Evolutionary conservation across 2,329 filamentous ascomycete species (phyloP).

Genomic region (Bisporella sp.): DNA sequence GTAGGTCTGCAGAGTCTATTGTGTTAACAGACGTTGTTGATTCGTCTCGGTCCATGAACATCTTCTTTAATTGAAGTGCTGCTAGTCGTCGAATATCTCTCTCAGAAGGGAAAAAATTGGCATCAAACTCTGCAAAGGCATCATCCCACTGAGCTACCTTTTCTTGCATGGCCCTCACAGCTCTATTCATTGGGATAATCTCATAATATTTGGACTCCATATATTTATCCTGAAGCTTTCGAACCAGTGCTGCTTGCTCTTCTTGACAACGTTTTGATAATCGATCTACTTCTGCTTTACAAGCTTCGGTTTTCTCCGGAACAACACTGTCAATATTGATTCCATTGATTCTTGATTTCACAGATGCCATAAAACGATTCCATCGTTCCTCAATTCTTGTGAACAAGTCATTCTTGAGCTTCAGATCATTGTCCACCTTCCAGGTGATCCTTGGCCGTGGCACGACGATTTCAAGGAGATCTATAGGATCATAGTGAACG

Average conservation of each 20-base stretch:
- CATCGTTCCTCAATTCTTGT: slow-evolving; percentile 73
- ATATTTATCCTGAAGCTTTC: slow-evolving; percentile 81
- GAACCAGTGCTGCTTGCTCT: slow-evolving; percentile 67
- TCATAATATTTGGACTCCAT: slow-evolving; percentile 95
- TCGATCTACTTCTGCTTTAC: slow-evolving; percentile 72
- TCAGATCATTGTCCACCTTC: slow-evolving; percentile 94
- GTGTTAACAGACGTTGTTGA: slow-evolving; percentile 68
- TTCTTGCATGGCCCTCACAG: slow-evolving; percentile 84
- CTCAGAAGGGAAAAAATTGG: slow-evolving; percentile 86
- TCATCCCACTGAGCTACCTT: slow-evolving; percentile 92
- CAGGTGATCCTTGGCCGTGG: slow-evolving; percentile 86
- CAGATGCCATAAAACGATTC: slow-evolving; percentile 79
- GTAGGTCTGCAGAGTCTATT: slow-evolving; percentile 55
- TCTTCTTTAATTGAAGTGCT: slow-evolving; percentile 85
- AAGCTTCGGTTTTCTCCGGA: slow-evolving; percentile 77
- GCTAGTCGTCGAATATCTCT: slow-evolving; percentile 93
- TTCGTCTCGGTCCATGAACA: slow-evolving; percentile 80
- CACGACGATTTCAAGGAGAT: slow-evolving; percentile 89
- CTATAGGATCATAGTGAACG: slow-evolving; percentile 88
- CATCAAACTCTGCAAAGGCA: slow-evolving; percentile 83
- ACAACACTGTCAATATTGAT: slow-evolving; percentile 90
- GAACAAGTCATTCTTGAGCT: slow-evolving; percentile 88
- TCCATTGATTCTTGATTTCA: slow-evolving; percentile 73
- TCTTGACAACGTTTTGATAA: slow-evolving; percentile 75
- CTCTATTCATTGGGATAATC: slow-evolving; percentile 85